Evolutionary conservation across 768 basidiomycete genomes (phyloP).

Genomic region (Cystobasidium onofrii): DNA sequence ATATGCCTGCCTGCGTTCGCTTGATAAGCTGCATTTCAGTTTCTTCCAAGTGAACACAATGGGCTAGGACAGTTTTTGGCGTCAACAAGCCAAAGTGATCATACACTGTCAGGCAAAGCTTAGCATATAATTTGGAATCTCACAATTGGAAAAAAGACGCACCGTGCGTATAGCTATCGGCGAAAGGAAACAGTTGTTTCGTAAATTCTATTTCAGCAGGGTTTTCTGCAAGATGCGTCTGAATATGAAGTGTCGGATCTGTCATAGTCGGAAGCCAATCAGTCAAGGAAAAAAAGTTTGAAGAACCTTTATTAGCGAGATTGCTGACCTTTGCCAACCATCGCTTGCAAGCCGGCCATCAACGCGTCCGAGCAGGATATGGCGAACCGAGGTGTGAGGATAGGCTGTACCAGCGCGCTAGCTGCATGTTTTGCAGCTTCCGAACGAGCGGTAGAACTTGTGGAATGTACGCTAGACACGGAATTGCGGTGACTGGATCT

Average conservation of each 20-base stretch:
- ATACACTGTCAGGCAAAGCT: slow-evolving; percentile 53
- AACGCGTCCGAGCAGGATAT: slow-evolving; percentile 73
- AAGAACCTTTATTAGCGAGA: too few relatives aligned
- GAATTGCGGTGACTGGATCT: neutral
- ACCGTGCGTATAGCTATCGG: slow-evolving; percentile 58
- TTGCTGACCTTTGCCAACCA: slow-evolving; percentile 52
- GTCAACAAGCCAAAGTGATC: slow-evolving; percentile 68
- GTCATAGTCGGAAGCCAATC: neutral
- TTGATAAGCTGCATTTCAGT: slow-evolving; percentile 67
- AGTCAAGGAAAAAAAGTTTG: too few relatives aligned
- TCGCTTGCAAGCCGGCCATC: slow-evolving; percentile 55
- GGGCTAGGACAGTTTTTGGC: slow-evolving; percentile 73
- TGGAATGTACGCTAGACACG: neutral
- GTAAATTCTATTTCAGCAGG: slow-evolving; percentile 61
- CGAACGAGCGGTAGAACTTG: neutral
- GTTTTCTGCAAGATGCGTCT: slow-evolving; percentile 91
- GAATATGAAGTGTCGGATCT: slow-evolving; percentile 63
- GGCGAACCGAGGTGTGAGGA: slow-evolving; percentile 93
- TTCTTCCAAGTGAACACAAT: slow-evolving; percentile 69
- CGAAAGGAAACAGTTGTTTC: slow-evolving; percentile 58
- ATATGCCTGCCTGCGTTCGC: slow-evolving; percentile 61
- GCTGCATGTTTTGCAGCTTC: neutral
- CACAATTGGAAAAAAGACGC: neutral
- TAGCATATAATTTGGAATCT: neutral
- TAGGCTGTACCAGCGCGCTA: slow-evolving; percentile 65